These are phyloP conservation scores for Cyclaneusma minus DNA, from an alignment of 2,329 filamentous ascomycete genomes.

Conservation along the genomic window DNA sequence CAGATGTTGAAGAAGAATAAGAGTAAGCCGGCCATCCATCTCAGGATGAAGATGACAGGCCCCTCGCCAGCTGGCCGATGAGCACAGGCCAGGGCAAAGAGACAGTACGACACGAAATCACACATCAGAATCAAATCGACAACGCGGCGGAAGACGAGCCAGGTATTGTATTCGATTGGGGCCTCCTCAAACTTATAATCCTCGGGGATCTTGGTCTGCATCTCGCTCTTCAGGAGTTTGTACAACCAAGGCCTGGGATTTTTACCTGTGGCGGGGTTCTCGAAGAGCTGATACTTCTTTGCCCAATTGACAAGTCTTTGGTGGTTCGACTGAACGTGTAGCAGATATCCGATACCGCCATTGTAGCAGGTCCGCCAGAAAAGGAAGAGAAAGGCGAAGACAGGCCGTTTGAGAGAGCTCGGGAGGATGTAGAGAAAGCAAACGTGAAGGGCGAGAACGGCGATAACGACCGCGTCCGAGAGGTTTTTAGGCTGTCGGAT, in stretches of 20 bases:
- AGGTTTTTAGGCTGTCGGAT: conserved; percentile 91
- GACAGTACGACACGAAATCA: conserved; percentile 92
- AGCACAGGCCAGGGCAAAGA: conserved; percentile 84
- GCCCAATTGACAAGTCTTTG: conserved; percentile 79
- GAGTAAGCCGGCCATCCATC: conserved; percentile 65
- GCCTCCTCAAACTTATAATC: conserved; percentile 91
- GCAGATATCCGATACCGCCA: conserved; percentile 76
- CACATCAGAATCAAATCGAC: conserved; percentile 98
- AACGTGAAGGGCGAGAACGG: conserved; percentile 62
- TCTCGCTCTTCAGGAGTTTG: conserved; percentile 68
- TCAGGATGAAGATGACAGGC: conserved; percentile 47
- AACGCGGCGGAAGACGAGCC: conserved; percentile 87
- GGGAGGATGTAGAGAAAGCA: conserved; percentile 61
- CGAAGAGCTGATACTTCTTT: conserved; percentile 71
- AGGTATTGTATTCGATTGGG: conserved; percentile 96
- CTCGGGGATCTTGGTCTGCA: conserved; percentile 85
- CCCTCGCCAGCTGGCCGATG: conserved; percentile 60
- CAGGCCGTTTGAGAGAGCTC: conserved; percentile 48
- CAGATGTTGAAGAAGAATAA: conserved; percentile 91
- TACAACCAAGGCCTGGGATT: conserved; percentile 77
- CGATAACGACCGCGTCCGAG: conserved; percentile 68
- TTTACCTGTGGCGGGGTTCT: conserved; percentile 61
- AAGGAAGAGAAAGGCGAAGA: conserved; percentile 72
- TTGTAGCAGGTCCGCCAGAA: conserved; percentile 94
- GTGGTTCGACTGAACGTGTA: conserved; percentile 82